Evolutionary conservation across 768 basidiomycete species (phyloP).

Genomic region (Termitomyces sp.): DNA sequence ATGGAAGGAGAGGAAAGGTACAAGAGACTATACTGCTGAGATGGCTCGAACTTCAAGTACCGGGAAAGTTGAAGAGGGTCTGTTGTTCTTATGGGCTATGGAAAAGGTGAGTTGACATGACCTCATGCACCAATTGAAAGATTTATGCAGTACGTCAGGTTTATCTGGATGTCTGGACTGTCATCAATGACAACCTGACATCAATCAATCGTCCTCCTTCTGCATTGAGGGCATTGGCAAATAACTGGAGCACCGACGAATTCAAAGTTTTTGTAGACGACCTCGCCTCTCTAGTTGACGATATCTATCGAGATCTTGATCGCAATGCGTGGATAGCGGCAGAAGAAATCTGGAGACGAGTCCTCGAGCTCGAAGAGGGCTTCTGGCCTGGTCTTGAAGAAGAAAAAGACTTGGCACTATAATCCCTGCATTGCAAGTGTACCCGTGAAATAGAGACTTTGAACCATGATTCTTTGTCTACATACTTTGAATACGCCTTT

Average conservation of each 20-base stretch:
- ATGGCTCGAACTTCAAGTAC: constrained; percentile 48
- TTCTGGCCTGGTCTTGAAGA: constrained; percentile 15
- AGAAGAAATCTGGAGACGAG: constrained; percentile 50
- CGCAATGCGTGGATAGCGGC: constrained; percentile 30
- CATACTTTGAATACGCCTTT: not conserved
- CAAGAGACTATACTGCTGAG: constrained; percentile 67
- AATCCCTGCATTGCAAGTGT: not conserved
- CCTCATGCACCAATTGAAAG: not conserved
- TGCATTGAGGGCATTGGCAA: constrained; percentile 43
- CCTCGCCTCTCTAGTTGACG: constrained; percentile 42
- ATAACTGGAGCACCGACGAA: constrained; percentile 56
- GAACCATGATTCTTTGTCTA: not conserved
- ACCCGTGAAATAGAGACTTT: not conserved
- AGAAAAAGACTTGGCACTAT: not conserved
- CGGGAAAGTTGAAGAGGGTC: constrained; percentile 50
- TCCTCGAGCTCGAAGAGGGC: constrained; percentile 48
- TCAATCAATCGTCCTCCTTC: constrained; percentile 5
- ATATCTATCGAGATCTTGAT: constrained; percentile 30
- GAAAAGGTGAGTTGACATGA: constrained; percentile 44
- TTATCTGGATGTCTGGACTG: constrained; percentile 65
- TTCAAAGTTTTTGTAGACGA: constrained; percentile 49
- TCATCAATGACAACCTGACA: constrained; percentile 26
- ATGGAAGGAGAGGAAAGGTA: constrained; percentile 52
- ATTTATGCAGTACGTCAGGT: constrained; percentile 33
- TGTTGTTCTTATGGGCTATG: constrained; percentile 78